Conservation (phyloP, 2,329 filamentous ascomycete genomes). For the Hypoxylon sp. region DNA sequence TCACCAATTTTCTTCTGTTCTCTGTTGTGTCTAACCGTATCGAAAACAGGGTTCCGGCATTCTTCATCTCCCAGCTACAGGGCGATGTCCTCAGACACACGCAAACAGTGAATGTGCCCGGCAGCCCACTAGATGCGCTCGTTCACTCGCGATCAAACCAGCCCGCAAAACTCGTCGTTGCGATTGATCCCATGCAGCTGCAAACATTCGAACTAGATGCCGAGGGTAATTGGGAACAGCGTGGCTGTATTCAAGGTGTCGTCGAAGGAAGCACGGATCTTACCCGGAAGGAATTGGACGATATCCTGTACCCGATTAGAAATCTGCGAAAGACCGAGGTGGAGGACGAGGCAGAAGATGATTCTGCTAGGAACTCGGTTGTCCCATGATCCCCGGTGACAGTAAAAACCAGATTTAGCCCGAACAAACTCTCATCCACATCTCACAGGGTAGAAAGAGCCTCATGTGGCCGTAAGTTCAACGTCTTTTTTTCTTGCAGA, state of each 20-base stretch:
- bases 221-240: slow-evolving; percentile 24
- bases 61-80: slow-evolving; percentile 71
- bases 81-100: slow-evolving; percentile 57
- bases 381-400: too few species aligned
- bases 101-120: slow-evolving; percentile 63
- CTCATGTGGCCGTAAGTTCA: too few species aligned
- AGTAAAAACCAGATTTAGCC: too few species aligned
- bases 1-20: slow-evolving; percentile 38
- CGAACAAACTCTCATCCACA: too few species aligned
- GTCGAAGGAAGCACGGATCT: slow-evolving; percentile 25
- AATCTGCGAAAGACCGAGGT: slow-evolving; percentile 46
- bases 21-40: slow-evolving; percentile 32
- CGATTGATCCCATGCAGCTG: slow-evolving; percentile 50
- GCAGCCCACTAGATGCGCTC: slow-evolving; percentile 69
- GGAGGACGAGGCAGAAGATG: slow-evolving; percentile 35
- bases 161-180: slow-evolving; percentile 49
- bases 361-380: slow-evolving; percentile 1
- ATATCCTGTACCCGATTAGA: slow-evolving; percentile 43
- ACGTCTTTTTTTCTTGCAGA: too few species aligned
- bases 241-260: slow-evolving; percentile 13
- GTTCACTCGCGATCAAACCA: slow-evolving; percentile 23
- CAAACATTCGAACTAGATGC: slow-evolving; percentile 39
- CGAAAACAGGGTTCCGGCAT: slow-evolving; percentile 60
- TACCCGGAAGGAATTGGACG: slow-evolving; percentile 42
- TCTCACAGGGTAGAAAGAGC: too few species aligned